A percentile compares a stretch with the other conserved stretches of the same genome.
Conservation (phyloP, 805 yeast species). For the Torulaspora maleeae region DNA sequence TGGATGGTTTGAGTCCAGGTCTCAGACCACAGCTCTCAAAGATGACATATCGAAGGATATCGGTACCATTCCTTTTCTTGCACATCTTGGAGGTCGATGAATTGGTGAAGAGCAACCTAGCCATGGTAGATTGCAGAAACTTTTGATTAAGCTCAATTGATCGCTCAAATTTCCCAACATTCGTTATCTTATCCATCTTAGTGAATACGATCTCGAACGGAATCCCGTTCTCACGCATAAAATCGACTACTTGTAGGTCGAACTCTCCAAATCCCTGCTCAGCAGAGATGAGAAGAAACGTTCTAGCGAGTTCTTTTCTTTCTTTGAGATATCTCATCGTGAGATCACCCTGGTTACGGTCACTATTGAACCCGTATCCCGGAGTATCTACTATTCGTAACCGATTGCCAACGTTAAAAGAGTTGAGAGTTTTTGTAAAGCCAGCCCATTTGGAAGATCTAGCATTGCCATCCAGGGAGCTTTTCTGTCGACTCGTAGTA, state of each 20-base stretch:
- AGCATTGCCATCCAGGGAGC: slow-evolving; percentile 41
- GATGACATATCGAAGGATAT: slow-evolving; percentile 47
- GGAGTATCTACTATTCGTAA: slow-evolving; percentile 79
- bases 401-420: slow-evolving; percentile 60
- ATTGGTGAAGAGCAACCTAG: slow-evolving; percentile 49
- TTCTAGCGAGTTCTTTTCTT: slow-evolving; percentile 51
- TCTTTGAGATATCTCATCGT: slow-evolving; percentile 57
- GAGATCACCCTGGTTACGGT: slow-evolving; percentile 60
- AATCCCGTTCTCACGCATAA: slow-evolving; percentile 50
- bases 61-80: slow-evolving; percentile 47
- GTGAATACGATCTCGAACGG: slow-evolving; percentile 75
- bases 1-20: slow-evolving; percentile 13
- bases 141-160: slow-evolving; percentile 39
- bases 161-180: slow-evolving; percentile 38
- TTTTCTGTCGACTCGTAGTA: slow-evolving; percentile 39
- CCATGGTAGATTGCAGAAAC: slow-evolving; percentile 40
- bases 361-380: slow-evolving; percentile 79
- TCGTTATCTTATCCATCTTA: slow-evolving; percentile 58
- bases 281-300: slow-evolving; percentile 59
- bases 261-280: slow-evolving; percentile 53
- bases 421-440: slow-evolving; percentile 57
- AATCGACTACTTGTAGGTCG: slow-evolving; percentile 51
- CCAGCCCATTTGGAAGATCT: slow-evolving; percentile 53
- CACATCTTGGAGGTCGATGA: slow-evolving; percentile 38
- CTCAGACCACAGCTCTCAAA: slow-evolving; percentile 49